Percentiles rank a stretch among this genome's conserved stretches.
These are phyloP conservation scores for Flagelloscypha sp. DNA, from an alignment of 768 basidiomycete species.

Conservation along the genomic window DNA sequence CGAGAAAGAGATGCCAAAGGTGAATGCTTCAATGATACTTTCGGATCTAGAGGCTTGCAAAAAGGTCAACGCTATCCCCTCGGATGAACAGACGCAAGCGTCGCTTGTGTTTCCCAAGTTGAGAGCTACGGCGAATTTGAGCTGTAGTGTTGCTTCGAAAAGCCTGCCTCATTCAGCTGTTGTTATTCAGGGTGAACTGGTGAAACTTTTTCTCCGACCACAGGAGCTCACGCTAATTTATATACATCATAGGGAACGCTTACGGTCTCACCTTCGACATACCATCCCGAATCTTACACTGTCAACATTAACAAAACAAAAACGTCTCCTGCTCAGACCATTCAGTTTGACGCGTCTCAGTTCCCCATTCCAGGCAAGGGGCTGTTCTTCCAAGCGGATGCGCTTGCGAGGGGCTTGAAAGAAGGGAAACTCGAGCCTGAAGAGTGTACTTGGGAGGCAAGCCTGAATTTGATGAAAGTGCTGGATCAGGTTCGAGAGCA, in stretches of 20 bases:
- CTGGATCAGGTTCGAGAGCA: constrained; percentile 1
- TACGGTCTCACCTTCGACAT: not conserved
- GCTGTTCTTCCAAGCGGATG: constrained; percentile 2
- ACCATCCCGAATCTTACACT: not conserved
- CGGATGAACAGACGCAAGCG: not conserved
- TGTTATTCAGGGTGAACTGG: not conserved
- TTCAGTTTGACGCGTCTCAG: constrained; percentile 1
- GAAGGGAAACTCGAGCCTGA: constrained; percentile 3
- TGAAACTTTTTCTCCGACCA: not conserved
- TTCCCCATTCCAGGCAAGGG: constrained; percentile 1
- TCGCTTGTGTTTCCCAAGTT: not conserved
- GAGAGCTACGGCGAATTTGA: not conserved
- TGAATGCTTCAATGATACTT: constrained; percentile 1
- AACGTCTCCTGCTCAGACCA: not conserved
- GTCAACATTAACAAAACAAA: not conserved
- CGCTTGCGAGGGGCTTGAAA: not conserved
- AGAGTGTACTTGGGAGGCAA: not conserved
- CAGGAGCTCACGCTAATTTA: no score
- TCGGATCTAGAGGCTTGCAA: not conserved
- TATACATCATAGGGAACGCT: not conserved
- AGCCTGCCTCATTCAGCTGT: not conserved
- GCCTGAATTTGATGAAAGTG: constrained; percentile 1
- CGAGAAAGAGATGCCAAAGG: not conserved
- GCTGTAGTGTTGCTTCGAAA: not conserved
- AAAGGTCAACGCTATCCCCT: constrained; percentile 1